Evolutionary conservation across 2,329 filamentous ascomycete species (phyloP).

Genomic region (Calonectria leucothoes): DNA sequence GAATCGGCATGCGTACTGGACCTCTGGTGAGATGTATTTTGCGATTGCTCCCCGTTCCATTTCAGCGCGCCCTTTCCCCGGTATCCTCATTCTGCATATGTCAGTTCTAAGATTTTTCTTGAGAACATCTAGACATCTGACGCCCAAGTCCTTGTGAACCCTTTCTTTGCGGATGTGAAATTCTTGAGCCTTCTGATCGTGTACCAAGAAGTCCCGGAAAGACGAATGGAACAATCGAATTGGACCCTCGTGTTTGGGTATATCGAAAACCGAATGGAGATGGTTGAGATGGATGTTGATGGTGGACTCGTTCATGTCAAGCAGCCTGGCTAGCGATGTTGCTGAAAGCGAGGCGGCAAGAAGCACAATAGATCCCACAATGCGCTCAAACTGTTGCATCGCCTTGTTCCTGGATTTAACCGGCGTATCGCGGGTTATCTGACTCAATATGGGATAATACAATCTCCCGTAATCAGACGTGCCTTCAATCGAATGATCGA

Average conservation of each 20-base stretch:
- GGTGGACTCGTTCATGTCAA: background rate
- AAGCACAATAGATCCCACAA: slow-evolving; percentile 1
- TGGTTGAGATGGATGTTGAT: background rate
- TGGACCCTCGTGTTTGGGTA: background rate
- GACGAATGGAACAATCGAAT: background rate
- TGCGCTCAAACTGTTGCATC: background rate
- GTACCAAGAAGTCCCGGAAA: background rate
- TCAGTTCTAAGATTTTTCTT: background rate
- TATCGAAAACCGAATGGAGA: background rate
- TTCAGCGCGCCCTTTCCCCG: background rate
- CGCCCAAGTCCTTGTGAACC: background rate
- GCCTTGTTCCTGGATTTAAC: background rate
- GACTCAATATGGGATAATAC: slow-evolving; percentile 21
- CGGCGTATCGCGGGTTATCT: background rate
- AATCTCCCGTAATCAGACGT: slow-evolving; percentile 14
- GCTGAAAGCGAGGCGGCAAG: background rate
- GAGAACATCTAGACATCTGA: background rate
- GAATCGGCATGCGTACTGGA: slow-evolving; percentile 47
- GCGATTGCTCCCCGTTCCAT: background rate
- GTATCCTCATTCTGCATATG: background rate
- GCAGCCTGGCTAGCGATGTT: background rate
- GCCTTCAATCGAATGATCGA: background rate
- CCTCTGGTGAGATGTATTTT: background rate
- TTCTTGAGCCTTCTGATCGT: background rate
- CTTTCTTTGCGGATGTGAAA: background rate